Evolutionary conservation across 306 rosid genomes (phyloP).

Genomic region (Rosa chinensis): DNA sequence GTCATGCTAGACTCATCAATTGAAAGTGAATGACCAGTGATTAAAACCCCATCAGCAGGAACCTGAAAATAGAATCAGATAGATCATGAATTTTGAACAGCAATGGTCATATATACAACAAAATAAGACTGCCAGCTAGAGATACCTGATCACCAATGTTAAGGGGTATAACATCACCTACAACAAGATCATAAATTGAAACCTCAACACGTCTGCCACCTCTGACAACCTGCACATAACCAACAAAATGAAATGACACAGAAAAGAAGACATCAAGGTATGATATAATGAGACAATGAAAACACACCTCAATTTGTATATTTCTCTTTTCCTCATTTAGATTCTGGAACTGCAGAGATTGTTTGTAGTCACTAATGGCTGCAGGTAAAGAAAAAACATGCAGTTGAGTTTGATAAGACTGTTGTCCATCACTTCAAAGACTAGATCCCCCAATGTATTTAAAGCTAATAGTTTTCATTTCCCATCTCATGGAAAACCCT

Average conservation of each 20-base stretch:
- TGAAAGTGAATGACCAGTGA: conserved; percentile 79
- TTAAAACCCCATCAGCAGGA: conserved; percentile 87
- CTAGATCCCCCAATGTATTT: background rate
- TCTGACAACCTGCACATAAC: conserved; percentile 62
- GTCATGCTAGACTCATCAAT: conserved; percentile 97
- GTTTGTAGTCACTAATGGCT: conserved; percentile 94
- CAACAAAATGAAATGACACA: conserved; percentile 10
- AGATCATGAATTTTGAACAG: conserved; percentile 12
- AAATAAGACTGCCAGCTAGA: conserved; percentile 6
- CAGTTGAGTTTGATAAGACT: conserved; percentile 4
- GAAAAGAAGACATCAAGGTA: background rate
- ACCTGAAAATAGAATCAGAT: conserved; percentile 44
- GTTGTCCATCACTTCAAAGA: background rate
- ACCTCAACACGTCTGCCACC: conserved; percentile 83
- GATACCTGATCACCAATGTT: conserved; percentile 83
- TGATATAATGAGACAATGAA: background rate
- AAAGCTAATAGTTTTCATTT: too few relatives aligned
- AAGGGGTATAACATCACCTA: conserved; percentile 88
- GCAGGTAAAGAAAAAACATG: conserved; percentile 16
- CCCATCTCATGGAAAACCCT: too few relatives aligned
- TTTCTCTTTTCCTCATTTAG: conserved; percentile 94
- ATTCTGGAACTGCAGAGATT: conserved; percentile 93
- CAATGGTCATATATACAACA: conserved; percentile 22
- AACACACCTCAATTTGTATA: conserved; percentile 76
- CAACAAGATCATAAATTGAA: conserved; percentile 86